Evolutionary conservation across 106 monocot genomes (phyloP), one percentile per base, ranked within the genome.

Genomic region (Vanilla planifolia): DNA sequence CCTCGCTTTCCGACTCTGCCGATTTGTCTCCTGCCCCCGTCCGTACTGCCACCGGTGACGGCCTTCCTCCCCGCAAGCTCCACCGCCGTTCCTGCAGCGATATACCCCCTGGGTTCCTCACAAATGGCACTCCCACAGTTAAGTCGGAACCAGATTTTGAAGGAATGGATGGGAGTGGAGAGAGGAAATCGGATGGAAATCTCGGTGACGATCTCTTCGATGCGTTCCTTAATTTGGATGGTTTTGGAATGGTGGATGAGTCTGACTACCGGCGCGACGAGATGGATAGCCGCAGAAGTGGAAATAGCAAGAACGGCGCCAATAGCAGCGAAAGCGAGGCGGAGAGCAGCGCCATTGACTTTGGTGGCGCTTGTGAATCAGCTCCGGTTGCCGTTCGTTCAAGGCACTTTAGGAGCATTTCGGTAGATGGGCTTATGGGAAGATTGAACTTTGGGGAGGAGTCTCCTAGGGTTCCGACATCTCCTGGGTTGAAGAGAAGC

Each of bases 341-440:
- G 3, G 62, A 62, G 62, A 62, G 62, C 62, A 19, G 33, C 28
- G 57, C 57, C 34, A 53, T 53, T 53, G 36, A 34, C 22, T 59
- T 33, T 36, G 61, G 14, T 6, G 44, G n/a, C 23, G 8, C 21
- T 57, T 33, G 8, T 33, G 57, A 57, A 34, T 57, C 57, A 7
- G 20, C 33, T 33, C 20, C 34, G 2, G 20, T 21, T 19, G n/a
- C 20, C 21, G 35, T 8, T 17, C 34, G 8, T 35, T 56, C 82
- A 3, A 56, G 78, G 14, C 83, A 83, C 26, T 71, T 48, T 16
- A 62, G 83, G 57, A 83, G 78, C 33, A 24, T 70, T 34, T 83
- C 82, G 8, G 71, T 78, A 74, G 78, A 78, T 68, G 75, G 78
- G 33, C 71, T 83, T 32, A 83, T 83, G 62, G 77, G 70, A 29